Conservation (phyloP, 768 basidiomycete species). For the Lactifluus volemus region DNA sequence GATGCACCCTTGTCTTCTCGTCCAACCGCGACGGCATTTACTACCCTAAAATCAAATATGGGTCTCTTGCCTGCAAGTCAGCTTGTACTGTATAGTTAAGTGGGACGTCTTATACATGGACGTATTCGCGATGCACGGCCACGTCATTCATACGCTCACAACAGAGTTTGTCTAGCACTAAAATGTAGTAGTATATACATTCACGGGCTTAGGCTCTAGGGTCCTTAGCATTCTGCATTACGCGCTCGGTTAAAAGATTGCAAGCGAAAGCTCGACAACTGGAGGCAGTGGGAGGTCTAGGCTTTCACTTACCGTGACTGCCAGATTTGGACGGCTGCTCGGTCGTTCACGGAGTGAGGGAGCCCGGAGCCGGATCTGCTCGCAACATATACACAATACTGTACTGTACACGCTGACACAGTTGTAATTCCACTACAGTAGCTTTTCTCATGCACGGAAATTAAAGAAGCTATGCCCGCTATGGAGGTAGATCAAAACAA, state of each 20-base stretch:
- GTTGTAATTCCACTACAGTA: constrained; percentile 25
- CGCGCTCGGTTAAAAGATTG: constrained; percentile 68
- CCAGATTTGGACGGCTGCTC: constrained; percentile 46
- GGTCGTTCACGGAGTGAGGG: constrained; percentile 46
- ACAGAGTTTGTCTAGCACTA: too few relatives aligned
- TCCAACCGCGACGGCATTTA: constrained; percentile 64
- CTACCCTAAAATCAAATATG: constrained; percentile 45
- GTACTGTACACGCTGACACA: constrained; percentile 33
- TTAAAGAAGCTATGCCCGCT: constrained; percentile 72
- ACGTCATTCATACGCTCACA: constrained; percentile 39
- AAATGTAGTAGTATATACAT: constrained; percentile 10
- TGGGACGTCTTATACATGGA: constrained; percentile 63
- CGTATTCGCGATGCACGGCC: constrained; percentile 58
- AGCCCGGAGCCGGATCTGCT: constrained; percentile 45
- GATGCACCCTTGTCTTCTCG: constrained; percentile 8
- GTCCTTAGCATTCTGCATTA: constrained; percentile 74
- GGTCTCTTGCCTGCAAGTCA: constrained; percentile 25
- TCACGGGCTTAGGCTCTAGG: constrained; percentile 35
- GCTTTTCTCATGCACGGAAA: constrained; percentile 76
- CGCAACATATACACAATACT: constrained; percentile 62
- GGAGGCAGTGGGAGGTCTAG: background rate
- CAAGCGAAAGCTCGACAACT: constrained; percentile 44
- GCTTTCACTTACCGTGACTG: constrained; percentile 24
- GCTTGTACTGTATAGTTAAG: constrained; percentile 76
- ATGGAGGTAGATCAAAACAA: constrained; percentile 61